Evolutionary conservation across 768 basidiomycete species (phyloP).

Genomic region (Pholiota molesta): DNA sequence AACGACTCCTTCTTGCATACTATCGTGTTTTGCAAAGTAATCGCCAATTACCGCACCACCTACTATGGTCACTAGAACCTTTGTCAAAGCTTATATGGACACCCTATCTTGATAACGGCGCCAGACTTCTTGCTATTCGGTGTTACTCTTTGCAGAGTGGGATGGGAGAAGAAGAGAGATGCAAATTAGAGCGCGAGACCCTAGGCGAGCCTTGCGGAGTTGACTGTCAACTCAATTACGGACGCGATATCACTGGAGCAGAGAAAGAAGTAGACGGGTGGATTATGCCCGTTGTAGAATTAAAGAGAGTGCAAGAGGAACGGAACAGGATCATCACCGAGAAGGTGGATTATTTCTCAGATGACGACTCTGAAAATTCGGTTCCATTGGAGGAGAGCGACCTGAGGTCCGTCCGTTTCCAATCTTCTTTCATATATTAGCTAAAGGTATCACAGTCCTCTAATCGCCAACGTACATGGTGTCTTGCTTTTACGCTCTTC

Average conservation of each 20-base stretch:
- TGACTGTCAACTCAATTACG: conserved; percentile 69
- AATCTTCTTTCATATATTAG: neutral
- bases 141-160: conserved; percentile 78
- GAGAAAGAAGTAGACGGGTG: conserved; percentile 68
- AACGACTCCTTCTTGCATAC: conserved; percentile 75
- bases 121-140: conserved; percentile 71
- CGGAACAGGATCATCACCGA: conserved; percentile 48
- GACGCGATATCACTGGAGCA: conserved; percentile 48
- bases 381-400: conserved; percentile 45
- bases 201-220: conserved; percentile 61
- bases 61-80: conserved; percentile 69
- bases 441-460: conserved; percentile 45
- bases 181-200: conserved; percentile 60
- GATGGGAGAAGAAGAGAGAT: conserved; percentile 78
- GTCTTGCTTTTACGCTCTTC: conserved; percentile 61
- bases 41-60: conserved; percentile 60
- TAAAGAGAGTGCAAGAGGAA: conserved; percentile 54
- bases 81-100: conserved; percentile 48
- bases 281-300: conserved; percentile 77
- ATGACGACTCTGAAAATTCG: conserved; percentile 34
- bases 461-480: conserved; percentile 65
- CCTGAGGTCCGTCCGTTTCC: conserved; percentile 50
- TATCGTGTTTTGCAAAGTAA: conserved; percentile 81
- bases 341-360: conserved; percentile 48
- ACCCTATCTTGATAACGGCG: conserved; percentile 54